Evolutionary conservation across 129 eudicot genomes (phyloP).

Genomic region (Mikania micrantha): DNA sequence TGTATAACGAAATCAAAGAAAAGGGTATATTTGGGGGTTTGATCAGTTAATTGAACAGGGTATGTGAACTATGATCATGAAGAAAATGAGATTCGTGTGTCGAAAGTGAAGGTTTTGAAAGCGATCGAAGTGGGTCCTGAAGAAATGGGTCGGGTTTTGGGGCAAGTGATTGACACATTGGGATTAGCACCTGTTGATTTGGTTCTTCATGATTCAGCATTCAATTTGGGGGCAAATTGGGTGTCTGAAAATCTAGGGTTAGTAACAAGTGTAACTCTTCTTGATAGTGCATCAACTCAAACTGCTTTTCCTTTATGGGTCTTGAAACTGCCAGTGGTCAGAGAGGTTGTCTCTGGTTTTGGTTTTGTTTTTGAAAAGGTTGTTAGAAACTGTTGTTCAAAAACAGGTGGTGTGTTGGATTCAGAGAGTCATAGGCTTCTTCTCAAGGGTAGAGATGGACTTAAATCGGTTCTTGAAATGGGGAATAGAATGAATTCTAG

Average conservation of each 20-base stretch:
- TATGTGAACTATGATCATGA: conserved; percentile 50
- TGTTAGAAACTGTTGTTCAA: conserved; percentile 40
- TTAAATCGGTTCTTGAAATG: conserved; percentile 49
- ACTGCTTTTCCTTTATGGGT: conserved; percentile 64
- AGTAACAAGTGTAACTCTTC: conserved; percentile 54
- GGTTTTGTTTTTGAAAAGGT: conserved; percentile 52
- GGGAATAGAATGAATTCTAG: conserved; percentile 70
- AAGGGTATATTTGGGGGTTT: conserved; percentile 93
- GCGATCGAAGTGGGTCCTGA: conserved; percentile 59
- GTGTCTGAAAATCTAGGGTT: conserved; percentile 45
- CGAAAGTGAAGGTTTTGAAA: conserved; percentile 32
- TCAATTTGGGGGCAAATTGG: conserved; percentile 75
- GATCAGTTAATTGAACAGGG: conserved; percentile 91
- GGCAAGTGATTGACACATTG: conserved; percentile 66
- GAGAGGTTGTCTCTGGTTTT: conserved; percentile 57
- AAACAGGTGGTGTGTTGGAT: conserved; percentile 29
- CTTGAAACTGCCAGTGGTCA: conserved; percentile 41
- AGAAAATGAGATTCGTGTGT: conserved; percentile 34
- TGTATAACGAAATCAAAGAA: conserved; percentile 64
- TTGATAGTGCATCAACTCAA: conserved; percentile 36
- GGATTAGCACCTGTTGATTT: conserved; percentile 67
- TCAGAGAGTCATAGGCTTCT: conserved; percentile 73
- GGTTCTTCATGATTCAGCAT: conserved; percentile 84
- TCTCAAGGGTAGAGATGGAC: conserved; percentile 67
- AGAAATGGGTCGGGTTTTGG: conserved; percentile 72